Conservation (phyloP, 345 rosid species). For the Angophora floribunda region DNA sequence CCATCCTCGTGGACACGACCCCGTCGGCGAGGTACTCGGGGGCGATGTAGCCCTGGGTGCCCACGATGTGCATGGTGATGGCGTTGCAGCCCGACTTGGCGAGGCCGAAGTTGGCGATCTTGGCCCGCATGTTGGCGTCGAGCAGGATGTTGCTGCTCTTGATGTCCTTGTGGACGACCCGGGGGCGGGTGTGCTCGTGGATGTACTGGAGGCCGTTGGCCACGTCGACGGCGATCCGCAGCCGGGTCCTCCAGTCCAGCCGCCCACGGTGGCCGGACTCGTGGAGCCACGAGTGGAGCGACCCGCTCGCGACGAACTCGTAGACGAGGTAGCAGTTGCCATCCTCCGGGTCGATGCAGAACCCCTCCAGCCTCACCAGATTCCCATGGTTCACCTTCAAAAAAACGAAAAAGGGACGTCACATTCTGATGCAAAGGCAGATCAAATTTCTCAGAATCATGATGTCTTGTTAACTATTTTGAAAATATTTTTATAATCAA, state of each 20-base stretch:
- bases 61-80: slow-evolving; percentile 67
- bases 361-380: slow-evolving; percentile 63
- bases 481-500: neutral
- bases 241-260: slow-evolving; percentile 44
- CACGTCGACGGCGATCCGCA: slow-evolving; percentile 40
- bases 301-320: slow-evolving; percentile 46
- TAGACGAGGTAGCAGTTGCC: slow-evolving; percentile 53
- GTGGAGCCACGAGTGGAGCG: slow-evolving; percentile 52
- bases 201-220: slow-evolving; percentile 70
- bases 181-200: slow-evolving; percentile 61
- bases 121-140: slow-evolving; percentile 55
- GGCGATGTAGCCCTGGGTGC: slow-evolving; percentile 72
- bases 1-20: slow-evolving; percentile 55
- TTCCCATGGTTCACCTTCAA: slow-evolving; percentile 68
- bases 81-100: slow-evolving; percentile 77
- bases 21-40: slow-evolving; percentile 61
- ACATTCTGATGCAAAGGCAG: neutral
- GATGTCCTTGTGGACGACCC: slow-evolving; percentile 70
- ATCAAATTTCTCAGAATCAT: neutral
- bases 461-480: neutral
- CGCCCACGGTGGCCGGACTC: slow-evolving; percentile 1
- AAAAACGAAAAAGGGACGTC: neutral
- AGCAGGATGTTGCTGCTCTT: slow-evolving; percentile 57
- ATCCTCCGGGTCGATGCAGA: slow-evolving; percentile 50
- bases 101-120: slow-evolving; percentile 62